Conservation (phyloP, 2,329 filamentous ascomycete species). For the Cladosporium sp. region DNA sequence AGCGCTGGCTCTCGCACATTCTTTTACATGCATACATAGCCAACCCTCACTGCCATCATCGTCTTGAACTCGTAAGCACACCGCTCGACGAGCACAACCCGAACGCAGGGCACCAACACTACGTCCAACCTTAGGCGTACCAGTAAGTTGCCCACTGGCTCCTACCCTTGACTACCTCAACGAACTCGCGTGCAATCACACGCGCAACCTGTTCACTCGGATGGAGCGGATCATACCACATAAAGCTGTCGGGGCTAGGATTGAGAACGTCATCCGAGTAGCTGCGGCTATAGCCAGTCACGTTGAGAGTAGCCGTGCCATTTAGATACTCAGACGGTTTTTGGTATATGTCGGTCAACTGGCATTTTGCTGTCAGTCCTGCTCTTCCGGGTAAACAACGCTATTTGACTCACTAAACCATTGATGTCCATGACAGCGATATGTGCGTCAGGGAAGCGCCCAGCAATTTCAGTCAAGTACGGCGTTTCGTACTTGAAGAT, state of each 20-base stretch:
- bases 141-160: constrained; percentile 50
- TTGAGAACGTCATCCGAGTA: constrained; percentile 44
- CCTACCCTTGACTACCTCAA: constrained; percentile 53
- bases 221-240: constrained; percentile 76
- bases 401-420: constrained; percentile 48
- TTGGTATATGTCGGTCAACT: constrained; percentile 64
- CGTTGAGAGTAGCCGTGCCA: constrained; percentile 61
- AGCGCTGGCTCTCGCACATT: no score
- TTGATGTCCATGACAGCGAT: constrained; percentile 70
- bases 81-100: no score
- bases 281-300: constrained; percentile 55
- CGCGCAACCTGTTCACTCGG: constrained; percentile 64
- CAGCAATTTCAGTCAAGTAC: constrained; percentile 44
- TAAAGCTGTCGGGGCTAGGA: constrained; percentile 57
- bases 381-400: background rate
- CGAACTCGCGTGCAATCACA: constrained; percentile 58
- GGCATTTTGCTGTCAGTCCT: background rate
- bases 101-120: no score
- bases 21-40: no score
- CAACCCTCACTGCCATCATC: no score
- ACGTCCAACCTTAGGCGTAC: no score
- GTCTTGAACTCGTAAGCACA: no score
- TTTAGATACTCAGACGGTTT: constrained; percentile 63
- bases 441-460: constrained; percentile 55
- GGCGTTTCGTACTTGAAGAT: constrained; percentile 55